Conservation (phyloP, 208 protist species). For the Crithidia acanthocephali region DNA sequence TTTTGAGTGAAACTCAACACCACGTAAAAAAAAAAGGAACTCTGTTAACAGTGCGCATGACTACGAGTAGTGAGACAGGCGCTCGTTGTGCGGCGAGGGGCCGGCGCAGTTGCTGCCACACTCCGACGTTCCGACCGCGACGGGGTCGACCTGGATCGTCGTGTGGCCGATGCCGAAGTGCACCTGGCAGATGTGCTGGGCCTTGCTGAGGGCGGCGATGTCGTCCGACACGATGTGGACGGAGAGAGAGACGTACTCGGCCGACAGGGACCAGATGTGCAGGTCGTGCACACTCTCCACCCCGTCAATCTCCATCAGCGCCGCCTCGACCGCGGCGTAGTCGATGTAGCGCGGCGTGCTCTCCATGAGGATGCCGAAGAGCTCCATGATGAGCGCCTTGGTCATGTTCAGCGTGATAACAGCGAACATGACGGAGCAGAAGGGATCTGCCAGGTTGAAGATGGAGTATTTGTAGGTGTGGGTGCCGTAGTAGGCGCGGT, state of each 20-base stretch:
- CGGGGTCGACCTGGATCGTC: constrained; percentile 90
- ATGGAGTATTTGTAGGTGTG: constrained; percentile 56
- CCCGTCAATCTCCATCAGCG: constrained; percentile 61
- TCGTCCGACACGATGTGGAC: constrained; percentile 80
- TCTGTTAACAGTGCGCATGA: not conserved
- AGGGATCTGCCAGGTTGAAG: constrained; percentile 90
- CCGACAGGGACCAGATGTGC: constrained; percentile 90
- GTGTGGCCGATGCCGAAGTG: constrained; percentile 83
- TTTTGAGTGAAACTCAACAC: not conserved
- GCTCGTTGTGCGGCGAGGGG: constrained; percentile 2
- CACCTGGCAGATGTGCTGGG: constrained; percentile 57
- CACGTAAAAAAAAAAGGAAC: no score
- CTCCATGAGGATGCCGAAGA: constrained; percentile 92
- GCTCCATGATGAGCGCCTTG: constrained; percentile 55
- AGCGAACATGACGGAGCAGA: constrained; percentile 90
- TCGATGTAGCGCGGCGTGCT: constrained; percentile 77
- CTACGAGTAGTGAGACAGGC: not conserved
- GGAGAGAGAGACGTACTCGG: constrained; percentile 78
- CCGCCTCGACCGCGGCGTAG: constrained; percentile 48
- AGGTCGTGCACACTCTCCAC: constrained; percentile 89
- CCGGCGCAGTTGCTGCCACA: constrained; percentile 38
- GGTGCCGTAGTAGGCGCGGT: constrained; percentile 46
- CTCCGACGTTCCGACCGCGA: constrained; percentile 32
- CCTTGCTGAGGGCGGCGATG: constrained; percentile 51
- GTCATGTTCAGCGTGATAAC: constrained; percentile 91